These are phyloP conservation scores for Mariannaea elegans DNA, from an alignment of 2,329 filamentous ascomycete species.

Conservation along the genomic window DNA sequence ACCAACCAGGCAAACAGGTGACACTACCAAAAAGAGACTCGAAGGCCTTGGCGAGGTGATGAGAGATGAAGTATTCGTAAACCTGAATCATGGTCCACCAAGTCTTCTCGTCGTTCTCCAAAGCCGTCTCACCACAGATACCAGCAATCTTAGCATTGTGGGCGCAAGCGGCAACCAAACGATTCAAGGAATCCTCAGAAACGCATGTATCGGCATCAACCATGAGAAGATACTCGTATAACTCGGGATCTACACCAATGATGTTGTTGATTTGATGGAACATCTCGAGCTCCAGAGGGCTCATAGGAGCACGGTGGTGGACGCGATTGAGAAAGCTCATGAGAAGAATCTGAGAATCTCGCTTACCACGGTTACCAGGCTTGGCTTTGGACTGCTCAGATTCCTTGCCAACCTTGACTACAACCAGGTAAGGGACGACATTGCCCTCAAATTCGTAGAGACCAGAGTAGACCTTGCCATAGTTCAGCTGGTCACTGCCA, in stretches of 20 bases:
- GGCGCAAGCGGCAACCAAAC: conserved; percentile 89
- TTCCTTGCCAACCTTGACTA: conserved; percentile 97
- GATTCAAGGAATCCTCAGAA: conserved; percentile 88
- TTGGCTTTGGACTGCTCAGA: conserved; percentile 91
- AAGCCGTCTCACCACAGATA: conserved; percentile 95
- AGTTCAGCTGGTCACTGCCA: conserved; percentile 93
- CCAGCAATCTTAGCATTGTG: conserved; percentile 96
- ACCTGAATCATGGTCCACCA: conserved; percentile 99
- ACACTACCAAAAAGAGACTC: conserved; percentile 98
- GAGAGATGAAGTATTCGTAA: conserved; percentile 99
- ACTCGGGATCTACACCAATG: conserved; percentile 95
- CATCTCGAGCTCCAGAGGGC: conserved; percentile 94
- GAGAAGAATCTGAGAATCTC: conserved; percentile 94
- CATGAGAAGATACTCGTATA: conserved; percentile 98
- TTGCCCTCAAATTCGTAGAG: conserved; percentile 98
- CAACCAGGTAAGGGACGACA: conserved; percentile 93
- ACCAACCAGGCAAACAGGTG: conserved; percentile 99
- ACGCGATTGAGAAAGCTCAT: conserved; percentile 99
- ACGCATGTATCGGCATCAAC: conserved; percentile 98
- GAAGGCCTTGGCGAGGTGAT: conserved; percentile 96
- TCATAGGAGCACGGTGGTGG: conserved; percentile 94
- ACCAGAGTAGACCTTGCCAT: conserved; percentile 97
- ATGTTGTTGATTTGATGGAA: conserved; percentile 99
- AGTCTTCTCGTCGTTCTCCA: conserved; percentile 93
- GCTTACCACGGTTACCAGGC: conserved; percentile 97